Base-by-base conservation (phyloP, 2,329 filamentous ascomycete species). In the Fusarium anthophilum region DNA sequence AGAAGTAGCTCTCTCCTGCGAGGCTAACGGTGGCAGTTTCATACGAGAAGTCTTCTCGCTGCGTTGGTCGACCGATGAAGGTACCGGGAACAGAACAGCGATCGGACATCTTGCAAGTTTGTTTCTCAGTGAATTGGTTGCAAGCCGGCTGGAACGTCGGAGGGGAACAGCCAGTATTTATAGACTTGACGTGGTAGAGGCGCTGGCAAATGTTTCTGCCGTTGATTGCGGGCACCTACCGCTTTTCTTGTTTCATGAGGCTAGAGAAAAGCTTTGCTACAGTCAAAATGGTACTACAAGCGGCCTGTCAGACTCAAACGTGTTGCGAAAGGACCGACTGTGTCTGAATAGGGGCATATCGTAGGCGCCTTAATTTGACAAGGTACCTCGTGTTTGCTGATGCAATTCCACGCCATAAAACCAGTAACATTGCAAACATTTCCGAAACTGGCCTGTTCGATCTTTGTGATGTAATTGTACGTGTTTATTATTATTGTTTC, bases 1-100 rank as follows among this genome's bases (percentile, higher is more conserved):
- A 77, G n/a, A 74, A 78, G 61, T 64, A 78, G 13, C 47, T 35
- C 10, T 70, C 61, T 4, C 74, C 76, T 10, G 66, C 65, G 17
- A 78, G 73, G 28, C 70, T 78, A 6, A 78, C 24, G 8, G 66
- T 60, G 11, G 75, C 50, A 32, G 61, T 35, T 38, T 78, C 76
- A 26, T 70, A 26, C 3, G 59, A 66, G 37, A 65, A 67, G 15
- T 65, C 56, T 22, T 75, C 72, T 30, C 51, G 53, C 20, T 18
- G n/a, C 3, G 43, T 48, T 15, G 48, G 45, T 24, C 54, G 38
- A 24, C 63, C 71, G 22, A 63, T 44, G 2, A 32, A 55, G 9
- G 71, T 62, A 24, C 26, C 32, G 5, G 35, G 11, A n/a, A 61
- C 63, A 26, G 57, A 39, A 43, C 44, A 48, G 8, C 39, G 14